These are phyloP conservation scores for Hordeum pubiflorum DNA, from an alignment of 202 grass and related monocot genomes.

Conservation along the genomic window DNA sequence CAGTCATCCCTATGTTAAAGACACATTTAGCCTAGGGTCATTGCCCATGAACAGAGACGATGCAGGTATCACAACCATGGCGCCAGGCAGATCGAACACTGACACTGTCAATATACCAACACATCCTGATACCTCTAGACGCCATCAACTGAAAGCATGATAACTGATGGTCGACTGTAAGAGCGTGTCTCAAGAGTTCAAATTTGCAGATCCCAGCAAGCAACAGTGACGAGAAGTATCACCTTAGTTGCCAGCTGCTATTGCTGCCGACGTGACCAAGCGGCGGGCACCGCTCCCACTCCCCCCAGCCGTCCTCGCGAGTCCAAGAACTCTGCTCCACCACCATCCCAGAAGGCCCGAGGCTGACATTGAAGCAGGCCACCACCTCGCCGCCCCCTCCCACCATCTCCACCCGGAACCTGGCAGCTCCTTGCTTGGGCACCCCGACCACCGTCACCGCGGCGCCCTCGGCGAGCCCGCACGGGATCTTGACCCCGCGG, in stretches of 20 bases:
- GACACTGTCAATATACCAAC: not conserved
- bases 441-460: slow-evolving; percentile 61
- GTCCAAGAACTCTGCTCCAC: slow-evolving; percentile 71
- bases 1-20: too few species aligned
- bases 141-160: not conserved
- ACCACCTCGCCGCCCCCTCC: slow-evolving; percentile 42
- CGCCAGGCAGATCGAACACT: not conserved
- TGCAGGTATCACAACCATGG: not conserved
- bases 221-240: not conserved
- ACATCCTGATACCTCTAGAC: not conserved
- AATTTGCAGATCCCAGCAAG: not conserved
- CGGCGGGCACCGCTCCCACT: slow-evolving; percentile 54
- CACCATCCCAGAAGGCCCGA: slow-evolving; percentile 36
- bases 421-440: slow-evolving; percentile 30
- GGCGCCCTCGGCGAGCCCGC: slow-evolving; percentile 56
- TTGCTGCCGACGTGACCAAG: slow-evolving; percentile 19
- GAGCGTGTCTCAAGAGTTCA: not conserved
- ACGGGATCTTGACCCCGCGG: slow-evolving; percentile 35
- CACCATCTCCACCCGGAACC: slow-evolving; percentile 56
- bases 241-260: slow-evolving; percentile 34
- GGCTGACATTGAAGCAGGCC: slow-evolving; percentile 64
- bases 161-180: not conserved
- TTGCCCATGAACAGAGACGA: not conserved
- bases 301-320: slow-evolving; percentile 39
- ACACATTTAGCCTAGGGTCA: too few species aligned